Evolutionary conservation across 2,329 filamentous ascomycete genomes (phyloP).

Genomic region (Fusarium haematococcum): DNA sequence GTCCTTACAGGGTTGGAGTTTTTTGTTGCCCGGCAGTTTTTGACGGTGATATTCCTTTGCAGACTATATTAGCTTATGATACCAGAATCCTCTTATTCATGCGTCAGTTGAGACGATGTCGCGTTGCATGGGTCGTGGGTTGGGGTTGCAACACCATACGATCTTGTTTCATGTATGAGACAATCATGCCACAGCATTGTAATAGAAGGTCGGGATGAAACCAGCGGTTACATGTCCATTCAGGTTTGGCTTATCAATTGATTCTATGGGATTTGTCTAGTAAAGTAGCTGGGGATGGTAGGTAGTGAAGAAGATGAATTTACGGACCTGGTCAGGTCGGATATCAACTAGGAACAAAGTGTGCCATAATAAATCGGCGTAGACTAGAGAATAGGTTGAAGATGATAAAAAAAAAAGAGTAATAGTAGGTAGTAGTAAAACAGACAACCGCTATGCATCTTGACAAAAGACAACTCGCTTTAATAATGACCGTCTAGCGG

Average conservation of each 20-base stretch:
- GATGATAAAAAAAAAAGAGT: background rate
- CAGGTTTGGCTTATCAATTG: conserved; percentile 17
- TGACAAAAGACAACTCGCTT: conserved; percentile 27
- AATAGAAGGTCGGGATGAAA: background rate
- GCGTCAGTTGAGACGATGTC: conserved; percentile 16
- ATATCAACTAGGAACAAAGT: conserved; percentile 40
- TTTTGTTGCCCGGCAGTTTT: conserved; percentile 11
- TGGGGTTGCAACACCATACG: conserved; percentile 23
- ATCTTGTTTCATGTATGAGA: conserved; percentile 37
- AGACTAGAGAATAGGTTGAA: conserved; percentile 35
- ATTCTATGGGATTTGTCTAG: conserved; percentile 30
- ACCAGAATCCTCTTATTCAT: conserved; percentile 30
- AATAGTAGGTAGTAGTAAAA: conserved; percentile 16
- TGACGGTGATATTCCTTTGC: background rate
- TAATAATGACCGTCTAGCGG: conserved; percentile 14
- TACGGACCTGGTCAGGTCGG: conserved; percentile 34
- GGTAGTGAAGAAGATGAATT: conserved; percentile 30
- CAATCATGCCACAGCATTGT: conserved; percentile 20
- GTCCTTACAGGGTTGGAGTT: conserved; percentile 25
- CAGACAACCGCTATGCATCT: conserved; percentile 38
- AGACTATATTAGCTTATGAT: conserved; percentile 33
- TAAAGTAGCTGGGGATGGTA: background rate
- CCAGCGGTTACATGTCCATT: conserved; percentile 18
- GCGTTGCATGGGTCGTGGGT: conserved; percentile 29
- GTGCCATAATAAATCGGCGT: conserved; percentile 35